These are phyloP conservation scores for Nemophila menziesii DNA, from an alignment of 257 asterid genomes.

Conservation along the genomic window DNA sequence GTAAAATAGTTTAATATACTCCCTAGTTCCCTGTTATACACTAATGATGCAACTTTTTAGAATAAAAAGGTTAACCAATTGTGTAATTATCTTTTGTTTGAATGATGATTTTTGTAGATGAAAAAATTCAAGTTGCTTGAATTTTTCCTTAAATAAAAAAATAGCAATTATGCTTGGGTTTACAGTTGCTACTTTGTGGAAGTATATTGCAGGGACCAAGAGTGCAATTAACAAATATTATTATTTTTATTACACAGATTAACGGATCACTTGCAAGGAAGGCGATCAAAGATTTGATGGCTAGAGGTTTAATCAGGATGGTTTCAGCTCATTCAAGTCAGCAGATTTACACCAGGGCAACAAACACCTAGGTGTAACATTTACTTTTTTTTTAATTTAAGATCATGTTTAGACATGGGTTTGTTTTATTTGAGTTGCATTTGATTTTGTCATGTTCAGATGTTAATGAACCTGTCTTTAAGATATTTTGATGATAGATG, in stretches of 20 bases:
- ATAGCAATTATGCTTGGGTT: too few species aligned
- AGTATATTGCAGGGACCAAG: too few species aligned
- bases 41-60: too few species aligned
- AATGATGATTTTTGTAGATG: too few species aligned
- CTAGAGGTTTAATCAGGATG: slow-evolving; percentile 56
- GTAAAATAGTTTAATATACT: too few species aligned
- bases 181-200: too few species aligned
- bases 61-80: too few species aligned
- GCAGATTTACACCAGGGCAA: slow-evolving; percentile 86
- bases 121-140: too few species aligned
- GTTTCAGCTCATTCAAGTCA: slow-evolving; percentile 84
- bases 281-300: slow-evolving; percentile 70
- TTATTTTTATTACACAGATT: slow-evolving; percentile 26
- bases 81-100: too few species aligned
- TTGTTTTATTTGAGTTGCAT: not conserved
- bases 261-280: slow-evolving; percentile 83
- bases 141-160: too few species aligned
- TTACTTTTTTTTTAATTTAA: not conserved
- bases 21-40: too few species aligned
- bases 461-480: not conserved
- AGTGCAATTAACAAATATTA: too few species aligned
- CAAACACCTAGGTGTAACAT: slow-evolving; percentile 43
- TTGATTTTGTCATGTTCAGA: not conserved
- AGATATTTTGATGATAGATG: not conserved
- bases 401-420: not conserved